Percentiles rank a stretch among this genome's conserved stretches.
Evolutionary conservation across 2,329 filamentous ascomycete genomes (phyloP).

Genomic region (Blastomyces gilchristii): DNA sequence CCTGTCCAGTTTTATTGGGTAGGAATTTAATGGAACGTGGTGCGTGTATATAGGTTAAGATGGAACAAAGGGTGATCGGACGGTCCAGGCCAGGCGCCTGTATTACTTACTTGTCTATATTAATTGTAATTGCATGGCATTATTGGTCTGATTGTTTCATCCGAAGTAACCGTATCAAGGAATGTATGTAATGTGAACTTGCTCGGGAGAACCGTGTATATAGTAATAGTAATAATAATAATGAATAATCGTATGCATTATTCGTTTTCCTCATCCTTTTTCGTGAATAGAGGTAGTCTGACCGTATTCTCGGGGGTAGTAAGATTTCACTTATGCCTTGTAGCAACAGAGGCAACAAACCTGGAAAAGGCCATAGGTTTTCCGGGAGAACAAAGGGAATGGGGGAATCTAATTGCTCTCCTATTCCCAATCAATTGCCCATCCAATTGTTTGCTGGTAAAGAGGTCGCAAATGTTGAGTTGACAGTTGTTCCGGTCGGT

Average conservation of each 20-base stretch:
- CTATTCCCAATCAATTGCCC: too few species aligned
- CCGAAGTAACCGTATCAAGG: not conserved
- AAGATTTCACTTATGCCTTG: too few species aligned
- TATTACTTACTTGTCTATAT: not conserved
- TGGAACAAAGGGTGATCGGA: not conserved
- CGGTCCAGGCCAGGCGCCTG: too few species aligned
- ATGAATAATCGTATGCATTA: not conserved
- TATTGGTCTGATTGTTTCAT: not conserved
- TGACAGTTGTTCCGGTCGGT: too few species aligned
- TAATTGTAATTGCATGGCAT: constrained; percentile 3
- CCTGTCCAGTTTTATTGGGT: not conserved
- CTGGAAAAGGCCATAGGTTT: too few species aligned
- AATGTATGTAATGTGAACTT: not conserved
- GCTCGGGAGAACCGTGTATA: not conserved
- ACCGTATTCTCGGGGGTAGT: too few species aligned
- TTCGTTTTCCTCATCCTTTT: not conserved
- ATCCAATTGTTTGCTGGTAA: too few species aligned
- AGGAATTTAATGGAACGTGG: not conserved
- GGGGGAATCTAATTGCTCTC: too few species aligned
- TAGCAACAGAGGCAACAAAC: too few species aligned
- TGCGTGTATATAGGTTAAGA: not conserved
- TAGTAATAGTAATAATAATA: not conserved
- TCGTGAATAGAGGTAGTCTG: not conserved
- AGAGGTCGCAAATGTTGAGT: too few species aligned
- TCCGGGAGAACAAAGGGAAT: too few species aligned